A percentile compares a stretch with the other conserved stretches of the same genome.
Conservation (phyloP, 306 rosid species). For the Vicia sativa region DNA sequence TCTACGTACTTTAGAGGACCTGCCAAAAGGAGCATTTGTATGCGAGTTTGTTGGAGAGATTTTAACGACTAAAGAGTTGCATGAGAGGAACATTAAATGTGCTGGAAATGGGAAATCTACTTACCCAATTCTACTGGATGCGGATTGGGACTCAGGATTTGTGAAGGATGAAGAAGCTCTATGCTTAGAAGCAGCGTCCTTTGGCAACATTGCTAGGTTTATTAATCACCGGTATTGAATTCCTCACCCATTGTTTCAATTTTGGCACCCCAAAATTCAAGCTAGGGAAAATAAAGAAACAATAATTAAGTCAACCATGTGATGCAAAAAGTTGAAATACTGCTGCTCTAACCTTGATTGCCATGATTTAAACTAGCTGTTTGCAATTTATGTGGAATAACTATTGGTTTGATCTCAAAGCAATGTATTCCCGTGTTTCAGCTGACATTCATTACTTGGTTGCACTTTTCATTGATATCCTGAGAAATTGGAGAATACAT, state of each 20-base stretch:
- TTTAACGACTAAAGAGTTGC: slow-evolving; percentile 64
- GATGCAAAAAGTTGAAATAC: neutral
- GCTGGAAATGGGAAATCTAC: slow-evolving; percentile 49
- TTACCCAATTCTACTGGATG: slow-evolving; percentile 65
- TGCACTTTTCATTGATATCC: neutral
- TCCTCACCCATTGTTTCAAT: slow-evolving; percentile 24
- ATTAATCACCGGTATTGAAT: slow-evolving; percentile 83
- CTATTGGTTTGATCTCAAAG: neutral
- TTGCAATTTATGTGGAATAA: slow-evolving; percentile 15
- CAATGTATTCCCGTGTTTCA: neutral
- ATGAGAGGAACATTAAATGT: slow-evolving; percentile 57
- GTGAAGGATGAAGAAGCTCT: slow-evolving; percentile 70
- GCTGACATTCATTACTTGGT: neutral
- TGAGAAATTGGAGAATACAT: slow-evolving; percentile 7
- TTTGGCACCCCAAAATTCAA: slow-evolving; percentile 27
- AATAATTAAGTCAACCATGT: neutral
- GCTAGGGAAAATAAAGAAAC: slow-evolving; percentile 1
- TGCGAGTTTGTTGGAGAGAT: slow-evolving; percentile 91
- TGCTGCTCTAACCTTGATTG: slow-evolving; percentile 15
- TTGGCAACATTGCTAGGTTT: slow-evolving; percentile 86
- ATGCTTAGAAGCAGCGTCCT: slow-evolving; percentile 80
- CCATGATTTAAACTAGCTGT: neutral
- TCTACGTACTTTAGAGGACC: slow-evolving; percentile 79
- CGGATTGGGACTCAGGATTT: slow-evolving; percentile 67
- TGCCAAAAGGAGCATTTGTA: slow-evolving; percentile 92